phyloP scores from a whole-genome alignment of 2,329 filamentous ascomycete species.

The Aureobasidium pullulans region DNA sequence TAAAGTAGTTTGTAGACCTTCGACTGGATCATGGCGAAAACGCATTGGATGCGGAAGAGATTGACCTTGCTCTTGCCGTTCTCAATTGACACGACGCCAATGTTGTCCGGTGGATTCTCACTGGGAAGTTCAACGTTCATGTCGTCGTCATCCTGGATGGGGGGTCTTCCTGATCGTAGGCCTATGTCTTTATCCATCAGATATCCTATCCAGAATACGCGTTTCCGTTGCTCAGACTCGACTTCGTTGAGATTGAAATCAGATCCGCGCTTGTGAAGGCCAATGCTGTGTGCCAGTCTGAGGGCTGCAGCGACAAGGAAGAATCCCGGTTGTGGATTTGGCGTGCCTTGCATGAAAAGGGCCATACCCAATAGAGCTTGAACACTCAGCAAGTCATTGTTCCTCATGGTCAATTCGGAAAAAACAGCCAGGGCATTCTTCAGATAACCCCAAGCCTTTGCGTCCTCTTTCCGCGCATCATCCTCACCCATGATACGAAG shows the following conservation, averaged over 20 bases:
- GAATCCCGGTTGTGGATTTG: slow-evolving; percentile 91
- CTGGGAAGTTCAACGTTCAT: slow-evolving; percentile 97
- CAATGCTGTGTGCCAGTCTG: slow-evolving; percentile 84
- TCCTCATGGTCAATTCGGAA: slow-evolving; percentile 88
- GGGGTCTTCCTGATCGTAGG: slow-evolving; percentile 62
- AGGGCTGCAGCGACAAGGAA: slow-evolving; percentile 87
- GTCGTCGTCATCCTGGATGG: slow-evolving; percentile 67
- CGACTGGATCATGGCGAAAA: slow-evolving; percentile 85
- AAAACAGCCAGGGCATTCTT: slow-evolving; percentile 96
- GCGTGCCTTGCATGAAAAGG: slow-evolving; percentile 89
- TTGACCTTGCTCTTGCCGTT: slow-evolving; percentile 92
- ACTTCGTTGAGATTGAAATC: slow-evolving; percentile 90
- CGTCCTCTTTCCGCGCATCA: slow-evolving; percentile 82
- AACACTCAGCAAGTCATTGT: slow-evolving; percentile 89
- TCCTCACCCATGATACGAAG: slow-evolving; percentile 93
- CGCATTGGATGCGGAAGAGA: slow-evolving; percentile 85
- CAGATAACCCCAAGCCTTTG: slow-evolving; percentile 89
- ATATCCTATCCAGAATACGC: slow-evolving; percentile 72
- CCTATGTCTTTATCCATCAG: slow-evolving; percentile 68
- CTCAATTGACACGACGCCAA: slow-evolving; percentile 85
- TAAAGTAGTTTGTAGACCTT: slow-evolving; percentile 91
- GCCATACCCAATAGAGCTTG: slow-evolving; percentile 91
- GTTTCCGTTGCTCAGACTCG: slow-evolving; percentile 83
- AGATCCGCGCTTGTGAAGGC: slow-evolving; percentile 85
- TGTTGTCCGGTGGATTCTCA: slow-evolving; percentile 81